Evolutionary conservation across 1,139 yeast species (phyloP), one percentile per base, ranked within the genome.

Genomic region (Arxiozyma slooffiae): DNA sequence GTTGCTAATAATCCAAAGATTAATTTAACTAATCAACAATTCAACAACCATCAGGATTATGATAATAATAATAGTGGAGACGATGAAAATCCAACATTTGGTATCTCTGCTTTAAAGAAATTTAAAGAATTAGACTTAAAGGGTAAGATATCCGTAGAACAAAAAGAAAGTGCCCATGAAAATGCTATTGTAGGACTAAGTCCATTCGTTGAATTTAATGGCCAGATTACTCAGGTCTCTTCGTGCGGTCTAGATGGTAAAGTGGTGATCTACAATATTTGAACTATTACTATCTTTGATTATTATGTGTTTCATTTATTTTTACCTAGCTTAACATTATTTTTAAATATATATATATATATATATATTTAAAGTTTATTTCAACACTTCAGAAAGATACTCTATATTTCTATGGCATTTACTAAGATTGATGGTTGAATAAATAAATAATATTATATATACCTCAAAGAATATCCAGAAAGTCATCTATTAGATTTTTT

Each of bases 121-220:
- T 94, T 94, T 73, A 84, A 89, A 69, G 96, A 92, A 69, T 75
- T 92, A 77, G 99, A 92, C 70, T 78, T 92, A 68, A 90, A 89
- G 75, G 98, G 98, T 51, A 78, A 87, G 53, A 81, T 79, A 49
- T 48, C 55, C 23, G 72, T 75, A 54, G 70, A 72, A 61, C 76
- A 64, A 57, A 71, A 77, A 39, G 79, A 78, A 48, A 88, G 96
- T 18, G 80, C 87, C 54, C 98, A 92, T 69, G 97, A 90, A 69
- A 92, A 90, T 71, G 83, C 97, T 34, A 88, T 94, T 64, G 79
- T 84, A 48, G 78, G 81, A 49, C 70, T 92, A 53, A 70, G 77
- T 37, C 78, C 74, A 58, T 71, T 67, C 50, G 61, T 61, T 3
- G 70, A 64, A 43, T 54, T 69, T n/a, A 67, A 69, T 26, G 74